Conservation (phyloP, 106 monocot genomes). For the Dendrobium officinale region DNA sequence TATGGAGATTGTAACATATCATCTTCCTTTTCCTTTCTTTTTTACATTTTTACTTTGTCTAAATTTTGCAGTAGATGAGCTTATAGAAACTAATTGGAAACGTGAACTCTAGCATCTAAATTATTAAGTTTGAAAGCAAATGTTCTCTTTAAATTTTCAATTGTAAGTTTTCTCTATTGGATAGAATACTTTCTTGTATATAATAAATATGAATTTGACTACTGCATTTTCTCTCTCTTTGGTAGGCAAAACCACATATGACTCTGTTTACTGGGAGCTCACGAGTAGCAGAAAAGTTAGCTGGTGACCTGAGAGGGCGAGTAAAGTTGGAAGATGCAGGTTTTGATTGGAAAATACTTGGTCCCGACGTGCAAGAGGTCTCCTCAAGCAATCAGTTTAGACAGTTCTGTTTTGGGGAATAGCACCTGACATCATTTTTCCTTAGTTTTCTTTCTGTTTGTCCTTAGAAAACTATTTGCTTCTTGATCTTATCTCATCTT, state of each 20-base stretch:
- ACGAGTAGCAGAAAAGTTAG: conserved; percentile 81
- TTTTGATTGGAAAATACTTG: conserved; percentile 99
- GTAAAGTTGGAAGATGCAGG: conserved; percentile 97
- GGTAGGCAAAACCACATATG: conserved; percentile 79
- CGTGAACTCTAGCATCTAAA: neutral
- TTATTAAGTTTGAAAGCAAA: neutral
- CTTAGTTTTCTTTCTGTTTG: neutral
- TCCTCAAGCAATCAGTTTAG: neutral
- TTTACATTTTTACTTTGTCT: neutral
- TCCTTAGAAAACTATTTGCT: neutral
- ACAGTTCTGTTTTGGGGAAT: neutral
- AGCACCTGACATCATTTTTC: neutral
- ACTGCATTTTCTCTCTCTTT: neutral
- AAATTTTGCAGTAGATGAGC: neutral
- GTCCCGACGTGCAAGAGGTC: conserved; percentile 96
- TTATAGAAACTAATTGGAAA: neutral
- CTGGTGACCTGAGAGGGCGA: conserved; percentile 72
- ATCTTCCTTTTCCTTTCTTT: neutral
- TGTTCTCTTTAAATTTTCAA: neutral
- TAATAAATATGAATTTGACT: neutral
- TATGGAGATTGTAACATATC: neutral
- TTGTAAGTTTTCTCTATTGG: neutral
- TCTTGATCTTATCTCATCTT: neutral
- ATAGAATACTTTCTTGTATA: neutral
- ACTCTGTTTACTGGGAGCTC: conserved; percentile 97